Percentiles rank a stretch among this genome's conserved stretches.
These are phyloP conservation scores for Stephania yunnanensis DNA, from an alignment of 164 flowering plant species.

Conservation along the genomic window DNA sequence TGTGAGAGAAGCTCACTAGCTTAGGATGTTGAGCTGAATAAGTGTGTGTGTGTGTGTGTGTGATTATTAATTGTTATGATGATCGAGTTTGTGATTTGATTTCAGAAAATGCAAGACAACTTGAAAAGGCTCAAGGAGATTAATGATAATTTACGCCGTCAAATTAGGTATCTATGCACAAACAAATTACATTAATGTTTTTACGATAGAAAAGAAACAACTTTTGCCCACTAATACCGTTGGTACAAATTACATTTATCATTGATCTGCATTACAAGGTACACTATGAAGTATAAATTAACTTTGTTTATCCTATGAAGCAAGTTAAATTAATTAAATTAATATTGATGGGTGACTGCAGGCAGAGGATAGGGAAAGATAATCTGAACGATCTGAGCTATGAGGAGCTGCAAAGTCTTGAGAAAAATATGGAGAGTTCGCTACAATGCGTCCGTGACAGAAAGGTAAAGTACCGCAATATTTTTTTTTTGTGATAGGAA, in stretches of 20 bases:
- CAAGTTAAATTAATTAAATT: background rate
- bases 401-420: slow-evolving; percentile 38
- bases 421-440: slow-evolving; percentile 36
- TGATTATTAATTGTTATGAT: no score
- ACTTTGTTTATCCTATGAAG: no score
- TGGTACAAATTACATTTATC: background rate
- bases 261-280: background rate
- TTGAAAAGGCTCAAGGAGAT: slow-evolving; percentile 44
- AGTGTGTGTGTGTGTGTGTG: no score
- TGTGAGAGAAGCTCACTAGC: no score
- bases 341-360: slow-evolving; percentile 6
- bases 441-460: slow-evolving; percentile 29
- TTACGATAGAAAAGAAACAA: no score
- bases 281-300: no score
- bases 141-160: slow-evolving; percentile 40
- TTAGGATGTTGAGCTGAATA: no score
- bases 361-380: slow-evolving; percentile 53
- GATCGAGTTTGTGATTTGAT: no score
- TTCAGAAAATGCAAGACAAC: slow-evolving; percentile 52
- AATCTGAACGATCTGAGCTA: slow-evolving; percentile 30
- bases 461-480: slow-evolving; percentile 21
- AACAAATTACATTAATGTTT: background rate
- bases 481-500: no score
- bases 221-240: no score
- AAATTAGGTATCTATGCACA: slow-evolving; percentile 42